phyloP scores from a whole-genome alignment of 2,329 filamentous ascomycete species.

The Aaosphaeria arxii region DNA sequence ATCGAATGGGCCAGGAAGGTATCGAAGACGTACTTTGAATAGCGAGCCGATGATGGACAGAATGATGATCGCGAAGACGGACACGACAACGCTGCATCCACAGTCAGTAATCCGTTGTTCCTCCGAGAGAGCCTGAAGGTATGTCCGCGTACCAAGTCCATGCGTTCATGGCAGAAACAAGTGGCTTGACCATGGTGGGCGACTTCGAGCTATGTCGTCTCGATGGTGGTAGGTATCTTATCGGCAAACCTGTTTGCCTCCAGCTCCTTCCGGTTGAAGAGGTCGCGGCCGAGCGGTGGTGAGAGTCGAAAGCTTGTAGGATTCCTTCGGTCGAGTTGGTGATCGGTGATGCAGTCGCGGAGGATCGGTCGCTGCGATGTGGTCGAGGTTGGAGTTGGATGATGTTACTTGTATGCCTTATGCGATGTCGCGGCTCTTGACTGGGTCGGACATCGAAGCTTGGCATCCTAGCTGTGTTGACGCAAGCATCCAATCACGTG shows the following conservation, averaged over 20 bases:
- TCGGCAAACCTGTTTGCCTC: conserved; percentile 1
- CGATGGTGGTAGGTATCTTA: conserved; percentile 5
- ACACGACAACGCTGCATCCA: conserved; percentile 64
- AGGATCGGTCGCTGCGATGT: too few relatives aligned
- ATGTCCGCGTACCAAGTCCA: conserved; percentile 79
- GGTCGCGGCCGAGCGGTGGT: not conserved
- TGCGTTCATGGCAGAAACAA: conserved; percentile 87
- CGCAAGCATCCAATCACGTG: too few relatives aligned
- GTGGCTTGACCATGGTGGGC: conserved; percentile 87
- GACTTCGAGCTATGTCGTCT: not conserved
- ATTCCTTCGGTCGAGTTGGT: too few relatives aligned
- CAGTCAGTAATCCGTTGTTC: conserved; percentile 13
- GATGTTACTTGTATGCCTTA: too few relatives aligned
- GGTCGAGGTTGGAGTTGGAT: too few relatives aligned
- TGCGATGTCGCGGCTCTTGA: too few relatives aligned
- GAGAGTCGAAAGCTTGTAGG: not conserved
- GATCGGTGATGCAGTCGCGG: too few relatives aligned
- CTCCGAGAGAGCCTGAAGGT: not conserved
- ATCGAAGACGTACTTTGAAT: conserved; percentile 58
- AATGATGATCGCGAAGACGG: conserved; percentile 63
- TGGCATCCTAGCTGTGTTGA: too few relatives aligned
- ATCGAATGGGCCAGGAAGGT: not conserved
- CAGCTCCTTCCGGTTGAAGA: not conserved
- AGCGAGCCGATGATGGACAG: conserved; percentile 66
- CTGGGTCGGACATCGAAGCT: too few relatives aligned